Percentiles rank a stretch among this genome's conserved stretches.
phyloP scores from a whole-genome alignment of 345 rosid genomes.

The Citrus maxima region DNA sequence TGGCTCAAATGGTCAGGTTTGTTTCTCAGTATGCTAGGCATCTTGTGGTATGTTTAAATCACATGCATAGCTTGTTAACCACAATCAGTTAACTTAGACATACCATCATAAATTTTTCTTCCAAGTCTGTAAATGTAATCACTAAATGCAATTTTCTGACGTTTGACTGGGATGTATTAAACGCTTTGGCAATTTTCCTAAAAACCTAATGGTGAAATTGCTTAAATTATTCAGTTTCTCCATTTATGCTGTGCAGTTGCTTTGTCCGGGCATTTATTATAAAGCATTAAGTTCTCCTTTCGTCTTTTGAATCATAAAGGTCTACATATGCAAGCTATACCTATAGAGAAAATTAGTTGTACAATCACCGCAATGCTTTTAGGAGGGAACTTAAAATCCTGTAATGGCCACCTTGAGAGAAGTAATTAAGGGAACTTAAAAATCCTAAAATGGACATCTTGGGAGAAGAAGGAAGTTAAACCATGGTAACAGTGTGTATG shows the following conservation, averaged over 20 bases:
- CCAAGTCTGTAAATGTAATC: neutral
- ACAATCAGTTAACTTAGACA: neutral
- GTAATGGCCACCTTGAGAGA: neutral
- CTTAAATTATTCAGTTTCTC: neutral
- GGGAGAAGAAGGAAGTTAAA: neutral
- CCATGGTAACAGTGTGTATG: neutral
- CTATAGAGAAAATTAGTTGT: slow-evolving; percentile 6
- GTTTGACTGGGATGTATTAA: neutral
- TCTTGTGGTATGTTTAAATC: neutral
- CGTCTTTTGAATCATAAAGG: neutral
- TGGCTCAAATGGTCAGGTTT: slow-evolving; percentile 89
- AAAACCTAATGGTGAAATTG: neutral
- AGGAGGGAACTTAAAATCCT: neutral
- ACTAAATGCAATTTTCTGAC: neutral
- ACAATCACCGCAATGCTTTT: neutral
- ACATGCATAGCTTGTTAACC: neutral
- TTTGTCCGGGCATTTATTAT: neutral
- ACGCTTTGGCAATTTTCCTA: neutral
- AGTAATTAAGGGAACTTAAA: neutral
- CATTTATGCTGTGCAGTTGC: neutral
- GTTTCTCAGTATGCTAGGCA: slow-evolving; percentile 3
- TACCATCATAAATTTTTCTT: neutral
- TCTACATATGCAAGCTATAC: neutral
- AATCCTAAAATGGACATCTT: neutral
- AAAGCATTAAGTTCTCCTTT: neutral